These are phyloP conservation scores for Graphilbum fragrans DNA, from an alignment of 2,329 filamentous ascomycete species.

Conservation along the genomic window DNA sequence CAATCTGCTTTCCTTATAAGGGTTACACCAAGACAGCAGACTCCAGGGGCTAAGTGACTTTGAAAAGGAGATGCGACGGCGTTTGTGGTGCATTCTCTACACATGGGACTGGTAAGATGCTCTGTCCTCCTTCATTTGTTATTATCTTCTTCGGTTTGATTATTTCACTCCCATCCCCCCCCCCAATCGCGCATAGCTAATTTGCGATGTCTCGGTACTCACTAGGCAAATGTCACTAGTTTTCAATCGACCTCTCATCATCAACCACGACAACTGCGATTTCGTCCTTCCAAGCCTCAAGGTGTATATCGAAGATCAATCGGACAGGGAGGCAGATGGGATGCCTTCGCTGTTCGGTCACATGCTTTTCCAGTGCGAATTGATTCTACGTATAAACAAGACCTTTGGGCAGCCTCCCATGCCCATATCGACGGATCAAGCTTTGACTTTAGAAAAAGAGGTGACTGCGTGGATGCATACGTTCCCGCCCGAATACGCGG, in stretches of 20 bases:
- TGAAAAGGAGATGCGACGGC: slow-evolving; percentile 31
- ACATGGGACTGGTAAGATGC: slow-evolving; percentile 32
- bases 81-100: slow-evolving; percentile 32
- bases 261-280: slow-evolving; percentile 25
- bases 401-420: neutral
- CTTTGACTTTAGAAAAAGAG: neutral
- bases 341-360: slow-evolving; percentile 29
- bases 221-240: slow-evolving; percentile 27
- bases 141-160: neutral
- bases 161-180: slow-evolving; percentile 1
- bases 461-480: neutral
- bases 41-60: slow-evolving; percentile 26
- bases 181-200: too few relatives aligned
- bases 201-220: too few relatives aligned
- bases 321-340: slow-evolving; percentile 14
- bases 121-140: neutral
- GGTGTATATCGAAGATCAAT: slow-evolving; percentile 1
- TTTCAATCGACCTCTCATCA: slow-evolving; percentile 28
- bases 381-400: slow-evolving; percentile 11
- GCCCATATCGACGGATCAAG: neutral
- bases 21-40: slow-evolving; percentile 24
- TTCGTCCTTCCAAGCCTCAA: slow-evolving; percentile 21
- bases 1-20: too few relatives aligned
- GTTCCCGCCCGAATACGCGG: neutral
- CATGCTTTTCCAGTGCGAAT: slow-evolving; percentile 25